A percentile compares a stretch with the other conserved stretches of the same genome.
Conservation (phyloP, 2,329 filamentous ascomycete genomes). For the Furcasterigmium furcatum region DNA sequence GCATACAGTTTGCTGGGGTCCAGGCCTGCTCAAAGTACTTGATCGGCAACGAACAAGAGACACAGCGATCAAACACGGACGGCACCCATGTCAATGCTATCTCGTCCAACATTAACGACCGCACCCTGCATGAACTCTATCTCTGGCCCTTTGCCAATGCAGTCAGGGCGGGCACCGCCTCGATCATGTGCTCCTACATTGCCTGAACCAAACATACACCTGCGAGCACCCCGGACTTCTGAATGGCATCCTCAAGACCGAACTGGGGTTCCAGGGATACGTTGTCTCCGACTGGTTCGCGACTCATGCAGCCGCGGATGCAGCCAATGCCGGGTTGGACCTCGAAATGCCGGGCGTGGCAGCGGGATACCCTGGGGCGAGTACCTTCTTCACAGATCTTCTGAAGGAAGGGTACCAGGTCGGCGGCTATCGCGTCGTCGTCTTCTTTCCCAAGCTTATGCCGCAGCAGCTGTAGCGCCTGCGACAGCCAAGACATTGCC, state of each 20-base stretch:
- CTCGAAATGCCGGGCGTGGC: slow-evolving; percentile 71
- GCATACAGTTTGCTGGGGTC: slow-evolving; percentile 55
- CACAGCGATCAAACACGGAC: slow-evolving; percentile 73
- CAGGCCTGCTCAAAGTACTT: slow-evolving; percentile 55
- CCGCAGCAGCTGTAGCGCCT: not conserved
- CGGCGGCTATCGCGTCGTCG: not conserved
- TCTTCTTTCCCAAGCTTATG: not conserved
- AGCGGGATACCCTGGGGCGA: too few relatives aligned
- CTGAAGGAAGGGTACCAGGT: slow-evolving; percentile 1
- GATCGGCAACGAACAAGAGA: slow-evolving; percentile 49
- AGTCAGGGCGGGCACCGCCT: slow-evolving; percentile 72
- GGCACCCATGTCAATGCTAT: slow-evolving; percentile 74
- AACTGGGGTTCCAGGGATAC: slow-evolving; percentile 69
- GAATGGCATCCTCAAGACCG: slow-evolving; percentile 69
- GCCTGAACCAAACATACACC: slow-evolving; percentile 63
- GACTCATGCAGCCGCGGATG: slow-evolving; percentile 56
- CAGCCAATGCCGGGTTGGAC: slow-evolving; percentile 60
- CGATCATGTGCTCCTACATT: slow-evolving; percentile 81
- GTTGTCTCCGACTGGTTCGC: slow-evolving; percentile 70
- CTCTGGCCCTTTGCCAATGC: too few relatives aligned
- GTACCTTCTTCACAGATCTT: too few relatives aligned
- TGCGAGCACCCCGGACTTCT: slow-evolving; percentile 67
- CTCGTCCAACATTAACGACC: slow-evolving; percentile 75
- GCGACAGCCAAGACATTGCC: not conserved
- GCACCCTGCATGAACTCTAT: slow-evolving; percentile 68